Conservation (phyloP, 2,329 filamentous ascomycete genomes). For the Lachnellula cervina region DNA sequence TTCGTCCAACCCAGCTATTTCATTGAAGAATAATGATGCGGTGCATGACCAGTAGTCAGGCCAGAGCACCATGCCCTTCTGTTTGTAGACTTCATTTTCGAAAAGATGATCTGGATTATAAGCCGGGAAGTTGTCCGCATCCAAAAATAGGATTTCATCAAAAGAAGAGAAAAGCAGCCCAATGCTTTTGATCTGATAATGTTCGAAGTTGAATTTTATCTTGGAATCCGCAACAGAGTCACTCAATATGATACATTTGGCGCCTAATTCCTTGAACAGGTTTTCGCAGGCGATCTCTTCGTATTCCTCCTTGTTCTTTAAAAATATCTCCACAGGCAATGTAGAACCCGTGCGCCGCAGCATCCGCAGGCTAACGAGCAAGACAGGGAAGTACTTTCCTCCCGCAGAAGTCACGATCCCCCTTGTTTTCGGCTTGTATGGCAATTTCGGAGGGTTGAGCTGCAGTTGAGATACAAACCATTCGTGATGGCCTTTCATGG, state of each 20-base stretch:
- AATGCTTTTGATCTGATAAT: slow-evolving; percentile 44
- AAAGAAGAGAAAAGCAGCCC: slow-evolving; percentile 46
- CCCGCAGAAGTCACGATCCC: slow-evolving; percentile 41
- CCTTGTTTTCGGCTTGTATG: background rate
- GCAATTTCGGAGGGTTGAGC: background rate
- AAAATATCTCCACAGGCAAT: slow-evolving; percentile 38
- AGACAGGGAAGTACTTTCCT: slow-evolving; percentile 32
- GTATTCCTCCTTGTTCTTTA: slow-evolving; percentile 34
- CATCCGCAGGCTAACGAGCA: slow-evolving; percentile 38
- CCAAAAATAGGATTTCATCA: slow-evolving; percentile 44
- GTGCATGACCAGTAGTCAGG: slow-evolving; percentile 43
- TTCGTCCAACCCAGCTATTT: slow-evolving; percentile 27
- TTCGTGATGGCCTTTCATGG: background rate
- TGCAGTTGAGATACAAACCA: background rate
- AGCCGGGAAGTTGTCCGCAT: slow-evolving; percentile 43
- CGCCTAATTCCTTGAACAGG: slow-evolving; percentile 35
- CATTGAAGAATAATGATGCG: slow-evolving; percentile 35
- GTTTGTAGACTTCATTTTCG: slow-evolving; percentile 36
- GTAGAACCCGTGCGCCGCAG: slow-evolving; percentile 35
- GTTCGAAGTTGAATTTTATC: slow-evolving; percentile 32
- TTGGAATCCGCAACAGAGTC: slow-evolving; percentile 34
- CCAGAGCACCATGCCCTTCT: slow-evolving; percentile 41
- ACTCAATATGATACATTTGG: slow-evolving; percentile 37
- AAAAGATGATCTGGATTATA: slow-evolving; percentile 39
- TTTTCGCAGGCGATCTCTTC: slow-evolving; percentile 34